Evolutionary conservation across 2,329 filamentous ascomycete genomes (phyloP), one percentile per base, ranked within the genome.

Genomic region (Xenoacremonium recifei): DNA sequence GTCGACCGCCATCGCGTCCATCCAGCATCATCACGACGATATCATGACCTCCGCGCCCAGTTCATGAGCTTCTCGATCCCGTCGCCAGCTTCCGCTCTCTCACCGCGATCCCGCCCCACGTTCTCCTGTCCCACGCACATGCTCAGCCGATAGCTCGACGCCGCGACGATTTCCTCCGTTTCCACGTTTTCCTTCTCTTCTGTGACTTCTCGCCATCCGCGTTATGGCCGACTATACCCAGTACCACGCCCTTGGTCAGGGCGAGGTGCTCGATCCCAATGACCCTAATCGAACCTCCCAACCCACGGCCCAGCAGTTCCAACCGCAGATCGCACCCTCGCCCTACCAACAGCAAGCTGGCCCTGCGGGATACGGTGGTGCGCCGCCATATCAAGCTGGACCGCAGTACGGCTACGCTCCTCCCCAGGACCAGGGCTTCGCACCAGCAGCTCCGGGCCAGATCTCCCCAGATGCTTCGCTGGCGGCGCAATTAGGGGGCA

Each of bases 401-500:
- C 62, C 63, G 31, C 64, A 62, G 36, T 62, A 61, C 30, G 59
- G 59, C 16, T 61, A 59, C 25, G 57, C 45, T 17, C 53, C 56
- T 42, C 58, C 58, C 10, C 52, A 55, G 20, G 40, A 49, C 12
- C 55, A 54, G 30, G 55, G 46, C 18, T 50, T 45, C 60, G 58
- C 37, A 48, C 49, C 36, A 31, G 32, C 16, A 9, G 51, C 51
- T 21, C 50, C 54, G 49, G 53, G 56, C 54, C 58, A 63, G 17
- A 60, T 63, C 30, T 59, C 63, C 40, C 68, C 67, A 43, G 76
- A 80, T 55, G 68, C 61, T 41, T 73, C 71, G 13, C 63, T 89
- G 45, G 76, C 82, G 35, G 77, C 82, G 41, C 89, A 95, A 65
- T 86, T 95, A 84, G 84, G 84, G 31, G 82, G 82, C 46, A 80